Conservation (phyloP, 208 protist genomes). For the Trypanosoma brucei region DNA sequence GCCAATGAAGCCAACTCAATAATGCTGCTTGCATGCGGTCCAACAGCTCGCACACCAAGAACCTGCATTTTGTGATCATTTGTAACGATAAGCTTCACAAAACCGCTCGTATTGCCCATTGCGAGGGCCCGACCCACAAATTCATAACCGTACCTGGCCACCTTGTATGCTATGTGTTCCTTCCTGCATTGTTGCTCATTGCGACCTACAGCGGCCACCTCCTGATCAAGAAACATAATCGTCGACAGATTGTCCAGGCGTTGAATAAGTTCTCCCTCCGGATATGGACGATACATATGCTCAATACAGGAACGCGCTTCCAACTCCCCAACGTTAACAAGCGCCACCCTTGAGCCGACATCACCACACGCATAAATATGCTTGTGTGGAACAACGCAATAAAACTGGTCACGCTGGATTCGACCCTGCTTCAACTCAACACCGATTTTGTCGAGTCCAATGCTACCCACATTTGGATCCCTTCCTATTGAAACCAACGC, state of each 20-base stretch:
- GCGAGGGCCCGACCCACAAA: conserved; percentile 78
- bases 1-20: conserved; percentile 86
- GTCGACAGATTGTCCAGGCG: conserved; percentile 85
- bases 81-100: conserved; percentile 89
- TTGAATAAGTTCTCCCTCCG: conserved; percentile 60
- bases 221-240: conserved; percentile 92
- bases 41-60: conserved; percentile 82
- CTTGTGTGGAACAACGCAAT: conserved; percentile 60
- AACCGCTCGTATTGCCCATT: conserved; percentile 85
- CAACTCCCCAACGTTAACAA: conserved; percentile 86
- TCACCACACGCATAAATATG: conserved; percentile 90
- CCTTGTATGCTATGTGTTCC: conserved; percentile 76
- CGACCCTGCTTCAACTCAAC: conserved; percentile 38
- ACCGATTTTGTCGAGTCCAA: conserved; percentile 60
- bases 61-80: conserved; percentile 88
- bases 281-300: conserved; percentile 74
- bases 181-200: conserved; percentile 85
- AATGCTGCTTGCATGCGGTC: conserved; percentile 84
- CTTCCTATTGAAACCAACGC: conserved; percentile 88
- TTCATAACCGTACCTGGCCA: conserved; percentile 87
- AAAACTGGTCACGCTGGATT: conserved; percentile 50
- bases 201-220: conserved; percentile 81
- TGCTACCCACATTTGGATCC: conserved; percentile 46
- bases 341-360: conserved; percentile 57
- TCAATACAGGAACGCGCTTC: conserved; percentile 76